Evolutionary conservation across 2,329 filamentous ascomycete species (phyloP).

Genomic region (Mycocentrospora acerina): DNA sequence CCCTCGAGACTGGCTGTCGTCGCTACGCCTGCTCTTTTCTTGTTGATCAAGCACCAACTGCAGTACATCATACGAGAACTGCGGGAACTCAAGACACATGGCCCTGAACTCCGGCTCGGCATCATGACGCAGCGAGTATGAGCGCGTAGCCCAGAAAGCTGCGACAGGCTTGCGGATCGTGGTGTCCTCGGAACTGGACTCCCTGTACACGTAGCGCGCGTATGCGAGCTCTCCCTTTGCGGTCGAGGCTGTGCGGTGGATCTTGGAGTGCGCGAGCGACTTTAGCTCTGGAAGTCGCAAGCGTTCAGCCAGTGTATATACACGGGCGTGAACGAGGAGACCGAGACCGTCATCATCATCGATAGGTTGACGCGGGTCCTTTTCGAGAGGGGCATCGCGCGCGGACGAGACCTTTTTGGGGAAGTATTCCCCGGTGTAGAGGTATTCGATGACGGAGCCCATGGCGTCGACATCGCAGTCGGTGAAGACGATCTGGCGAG

Average conservation of each 20-base stretch:
- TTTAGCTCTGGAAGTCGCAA: constrained; percentile 68
- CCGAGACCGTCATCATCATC: constrained; percentile 79
- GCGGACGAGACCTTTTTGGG: constrained; percentile 61
- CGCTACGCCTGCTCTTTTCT: constrained; percentile 45
- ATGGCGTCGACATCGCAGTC: constrained; percentile 71
- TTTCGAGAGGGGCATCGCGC: constrained; percentile 67
- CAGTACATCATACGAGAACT: constrained; percentile 91
- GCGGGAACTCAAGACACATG: constrained; percentile 84
- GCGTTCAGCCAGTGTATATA: constrained; percentile 86
- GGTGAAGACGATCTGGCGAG: constrained; percentile 68
- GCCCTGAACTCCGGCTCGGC: constrained; percentile 81
- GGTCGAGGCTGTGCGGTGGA: constrained; percentile 85
- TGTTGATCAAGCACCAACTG: constrained; percentile 59
- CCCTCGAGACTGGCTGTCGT: constrained; percentile 21
- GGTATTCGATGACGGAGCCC: constrained; percentile 77
- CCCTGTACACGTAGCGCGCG: constrained; percentile 84
- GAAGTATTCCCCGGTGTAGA: constrained; percentile 88
- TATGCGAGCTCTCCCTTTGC: constrained; percentile 90
- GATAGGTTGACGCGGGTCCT: constrained; percentile 63
- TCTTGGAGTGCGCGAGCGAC: constrained; percentile 80
- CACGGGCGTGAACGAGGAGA: constrained; percentile 82
- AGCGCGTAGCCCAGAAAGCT: constrained; percentile 84
- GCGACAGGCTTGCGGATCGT: constrained; percentile 80
- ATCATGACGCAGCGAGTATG: constrained; percentile 79
- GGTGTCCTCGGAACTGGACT: constrained; percentile 68